phyloP scores from a whole-genome alignment of 208 protist genomes.

The Wallacemonas sp. region DNA sequence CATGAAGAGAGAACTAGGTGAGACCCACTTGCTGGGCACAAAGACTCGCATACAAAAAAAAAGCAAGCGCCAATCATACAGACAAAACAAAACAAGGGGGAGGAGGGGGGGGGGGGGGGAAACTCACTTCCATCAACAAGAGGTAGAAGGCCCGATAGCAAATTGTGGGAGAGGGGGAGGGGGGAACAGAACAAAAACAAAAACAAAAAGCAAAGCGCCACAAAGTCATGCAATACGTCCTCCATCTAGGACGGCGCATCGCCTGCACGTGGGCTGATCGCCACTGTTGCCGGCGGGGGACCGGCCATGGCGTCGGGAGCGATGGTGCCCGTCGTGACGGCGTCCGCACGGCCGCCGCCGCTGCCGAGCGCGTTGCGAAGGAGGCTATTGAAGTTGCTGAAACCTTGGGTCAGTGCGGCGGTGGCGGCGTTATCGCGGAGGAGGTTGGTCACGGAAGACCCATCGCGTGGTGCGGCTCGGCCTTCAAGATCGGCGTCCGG shows the following conservation, averaged over 20 bases:
- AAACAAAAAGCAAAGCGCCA: background rate
- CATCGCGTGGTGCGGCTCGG: slow-evolving; percentile 16
- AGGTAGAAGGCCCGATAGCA: too few relatives aligned
- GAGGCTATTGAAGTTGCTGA: slow-evolving; percentile 34
- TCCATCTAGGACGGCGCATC: too few relatives aligned
- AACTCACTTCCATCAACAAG: too few relatives aligned
- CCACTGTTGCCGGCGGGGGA: background rate
- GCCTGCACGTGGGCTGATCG: background rate
- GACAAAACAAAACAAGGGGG: too few relatives aligned
- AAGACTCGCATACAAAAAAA: too few relatives aligned
- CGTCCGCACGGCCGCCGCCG: too few relatives aligned
- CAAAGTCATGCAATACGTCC: too few relatives aligned
- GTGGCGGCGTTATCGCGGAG: slow-evolving; percentile 21
- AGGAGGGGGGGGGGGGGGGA: slow-evolving; percentile 7
- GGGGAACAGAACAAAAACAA: background rate
- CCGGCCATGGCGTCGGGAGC: background rate
- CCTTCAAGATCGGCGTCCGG: slow-evolving; percentile 29
- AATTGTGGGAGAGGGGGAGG: background rate
- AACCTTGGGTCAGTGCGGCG: slow-evolving; percentile 32
- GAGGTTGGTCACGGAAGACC: slow-evolving; percentile 2
- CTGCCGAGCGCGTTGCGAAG: slow-evolving; percentile 27
- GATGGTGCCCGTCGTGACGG: too few relatives aligned
- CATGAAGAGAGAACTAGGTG: too few relatives aligned
- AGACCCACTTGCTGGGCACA: too few relatives aligned
- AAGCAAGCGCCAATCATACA: too few relatives aligned